Evolutionary conservation across 1,139 yeast genomes (phyloP).

Genomic region (Blastobotrys persicus): DNA sequence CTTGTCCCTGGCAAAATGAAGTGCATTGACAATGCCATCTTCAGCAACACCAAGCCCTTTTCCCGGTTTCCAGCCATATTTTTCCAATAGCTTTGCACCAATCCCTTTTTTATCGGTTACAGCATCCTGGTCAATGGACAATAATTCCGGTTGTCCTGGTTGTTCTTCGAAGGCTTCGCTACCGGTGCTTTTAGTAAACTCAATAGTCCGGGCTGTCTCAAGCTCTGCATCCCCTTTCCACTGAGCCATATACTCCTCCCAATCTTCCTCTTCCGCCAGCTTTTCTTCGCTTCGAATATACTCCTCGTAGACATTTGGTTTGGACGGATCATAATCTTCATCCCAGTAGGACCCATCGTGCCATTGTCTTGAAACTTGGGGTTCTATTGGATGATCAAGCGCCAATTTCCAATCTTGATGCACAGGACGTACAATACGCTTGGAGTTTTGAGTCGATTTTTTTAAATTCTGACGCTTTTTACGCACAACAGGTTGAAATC

Average conservation of each 20-base stretch:
- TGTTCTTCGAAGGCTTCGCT: too few relatives aligned
- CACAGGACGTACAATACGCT: too few relatives aligned
- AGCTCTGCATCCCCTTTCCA: conserved; percentile 18
- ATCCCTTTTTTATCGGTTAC: conserved; percentile 17
- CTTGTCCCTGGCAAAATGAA: conserved; percentile 20
- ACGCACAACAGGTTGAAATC: conserved; percentile 17
- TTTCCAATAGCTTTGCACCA: conserved; percentile 22
- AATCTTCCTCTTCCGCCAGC: conserved; percentile 18
- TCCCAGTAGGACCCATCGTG: too few relatives aligned
- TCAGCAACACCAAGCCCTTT: conserved; percentile 21
- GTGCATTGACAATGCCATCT: conserved; percentile 26
- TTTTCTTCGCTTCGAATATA: conserved; percentile 20
- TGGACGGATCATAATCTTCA: conserved; percentile 21
- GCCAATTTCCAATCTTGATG: background rate
- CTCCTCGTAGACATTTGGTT: conserved; percentile 20
- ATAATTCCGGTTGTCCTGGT: too few relatives aligned
- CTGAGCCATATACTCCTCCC: conserved; percentile 25
- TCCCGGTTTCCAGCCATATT: conserved; percentile 28
- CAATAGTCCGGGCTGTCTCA: too few relatives aligned
- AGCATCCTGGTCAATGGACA: too few relatives aligned
- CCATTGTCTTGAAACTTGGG: too few relatives aligned
- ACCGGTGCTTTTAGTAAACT: too few relatives aligned
- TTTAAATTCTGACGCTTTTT: conserved; percentile 4
- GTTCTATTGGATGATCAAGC: background rate
- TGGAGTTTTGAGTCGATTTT: background rate